Conservation (phyloP, 257 asterid species). For the Buddleja alternifolia region DNA sequence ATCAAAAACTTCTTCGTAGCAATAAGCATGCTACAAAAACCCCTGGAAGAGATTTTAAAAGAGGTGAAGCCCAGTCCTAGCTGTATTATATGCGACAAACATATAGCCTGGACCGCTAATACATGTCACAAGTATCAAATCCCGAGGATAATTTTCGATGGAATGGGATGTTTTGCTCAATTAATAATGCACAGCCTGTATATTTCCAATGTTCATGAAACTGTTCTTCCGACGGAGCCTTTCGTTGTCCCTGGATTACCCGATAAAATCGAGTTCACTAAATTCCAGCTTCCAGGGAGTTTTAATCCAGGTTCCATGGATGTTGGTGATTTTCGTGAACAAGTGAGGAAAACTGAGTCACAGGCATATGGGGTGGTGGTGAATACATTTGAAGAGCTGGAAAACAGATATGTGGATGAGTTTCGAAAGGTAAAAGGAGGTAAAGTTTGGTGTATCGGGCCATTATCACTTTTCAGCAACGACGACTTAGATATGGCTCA, state of each 20-base stretch:
- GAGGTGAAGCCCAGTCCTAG: conserved; percentile 37
- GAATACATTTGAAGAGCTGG: conserved; percentile 59
- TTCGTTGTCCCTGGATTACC: conserved; percentile 46
- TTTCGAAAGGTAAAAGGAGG: conserved; percentile 35
- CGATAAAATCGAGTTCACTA: conserved; percentile 39
- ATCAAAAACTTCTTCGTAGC: conserved; percentile 44
- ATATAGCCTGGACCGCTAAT: conserved; percentile 41
- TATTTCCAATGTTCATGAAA: conserved; percentile 31
- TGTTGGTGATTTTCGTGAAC: conserved; percentile 30
- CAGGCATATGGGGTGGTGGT: conserved; percentile 47
- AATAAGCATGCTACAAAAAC: conserved; percentile 36
- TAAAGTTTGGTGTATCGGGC: conserved; percentile 76
- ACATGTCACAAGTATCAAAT: conserved; percentile 33
- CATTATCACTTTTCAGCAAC: conserved; percentile 46
- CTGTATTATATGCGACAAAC: conserved; percentile 50
- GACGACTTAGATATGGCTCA: conserved; percentile 35
- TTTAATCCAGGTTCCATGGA: conserved; percentile 39
- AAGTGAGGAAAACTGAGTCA: conserved; percentile 42
- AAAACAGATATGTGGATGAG: conserved; percentile 40
- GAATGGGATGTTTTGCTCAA: conserved; percentile 49
- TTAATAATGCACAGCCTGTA: conserved; percentile 35
- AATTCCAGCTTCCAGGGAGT: conserved; percentile 41
- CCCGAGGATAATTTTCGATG: conserved; percentile 51
- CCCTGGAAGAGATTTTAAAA: conserved; percentile 34
- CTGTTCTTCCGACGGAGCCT: conserved; percentile 29